phyloP scores from a whole-genome alignment of 2,329 filamentous ascomycete species.

The Thelonectria rubi region DNA sequence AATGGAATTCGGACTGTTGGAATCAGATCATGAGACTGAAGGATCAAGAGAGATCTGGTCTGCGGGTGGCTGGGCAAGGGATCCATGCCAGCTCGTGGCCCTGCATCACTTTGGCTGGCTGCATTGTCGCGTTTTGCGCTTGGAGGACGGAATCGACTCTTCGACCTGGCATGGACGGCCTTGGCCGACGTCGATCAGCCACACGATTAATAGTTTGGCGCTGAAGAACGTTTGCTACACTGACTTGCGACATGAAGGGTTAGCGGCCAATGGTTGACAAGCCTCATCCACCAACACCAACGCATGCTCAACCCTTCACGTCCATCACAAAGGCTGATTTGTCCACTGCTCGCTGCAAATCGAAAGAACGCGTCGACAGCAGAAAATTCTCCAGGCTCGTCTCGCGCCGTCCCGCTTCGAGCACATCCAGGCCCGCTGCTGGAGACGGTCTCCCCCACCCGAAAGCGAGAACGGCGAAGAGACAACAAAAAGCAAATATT shows the following conservation, averaged over 20 bases:
- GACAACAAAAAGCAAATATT: conserved; percentile 38
- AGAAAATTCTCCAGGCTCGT: conserved; percentile 16
- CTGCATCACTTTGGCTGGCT: not conserved
- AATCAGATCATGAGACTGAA: conserved; percentile 1
- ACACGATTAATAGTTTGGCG: not conserved
- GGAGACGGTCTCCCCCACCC: conserved; percentile 16
- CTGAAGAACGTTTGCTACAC: not conserved
- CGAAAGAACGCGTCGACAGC: conserved; percentile 9
- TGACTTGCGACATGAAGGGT: not conserved
- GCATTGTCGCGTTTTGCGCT: no score
- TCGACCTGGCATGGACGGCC: not conserved
- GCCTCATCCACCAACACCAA: not conserved
- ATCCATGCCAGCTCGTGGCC: not conserved
- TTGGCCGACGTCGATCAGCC: not conserved
- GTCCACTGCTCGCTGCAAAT: conserved; percentile 1
- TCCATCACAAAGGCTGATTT: no score
- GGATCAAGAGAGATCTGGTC: not conserved
- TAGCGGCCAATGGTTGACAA: not conserved
- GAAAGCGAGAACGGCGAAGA: conserved; percentile 26
- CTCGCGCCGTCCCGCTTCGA: conserved; percentile 30
- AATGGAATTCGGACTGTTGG: conserved; percentile 4
- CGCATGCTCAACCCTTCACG: not conserved
- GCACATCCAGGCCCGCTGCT: conserved; percentile 20
- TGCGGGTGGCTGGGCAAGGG: not conserved
- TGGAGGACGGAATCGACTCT: not conserved